These are phyloP conservation scores for Serendipita sp. DNA, from an alignment of 768 basidiomycete species.

Conservation along the genomic window DNA sequence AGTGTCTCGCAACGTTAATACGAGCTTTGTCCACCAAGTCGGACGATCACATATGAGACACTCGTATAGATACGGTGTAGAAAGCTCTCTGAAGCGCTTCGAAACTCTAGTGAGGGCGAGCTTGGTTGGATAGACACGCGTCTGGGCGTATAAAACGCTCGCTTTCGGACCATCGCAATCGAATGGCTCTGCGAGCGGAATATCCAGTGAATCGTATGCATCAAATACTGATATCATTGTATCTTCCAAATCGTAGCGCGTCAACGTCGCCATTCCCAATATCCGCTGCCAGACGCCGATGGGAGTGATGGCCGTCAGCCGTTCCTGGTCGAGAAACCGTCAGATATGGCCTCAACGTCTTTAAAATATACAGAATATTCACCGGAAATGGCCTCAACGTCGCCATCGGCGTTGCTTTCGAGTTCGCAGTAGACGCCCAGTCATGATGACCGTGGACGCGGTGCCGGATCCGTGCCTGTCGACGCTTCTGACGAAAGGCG, in stretches of 20 bases:
- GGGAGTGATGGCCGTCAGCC: background rate
- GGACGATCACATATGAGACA: conserved; percentile 3
- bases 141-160: conserved; percentile 3
- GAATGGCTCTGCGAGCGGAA: background rate
- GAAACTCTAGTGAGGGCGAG: background rate
- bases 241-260: background rate
- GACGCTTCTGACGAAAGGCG: background rate
- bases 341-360: background rate
- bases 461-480: background rate
- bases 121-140: conserved; percentile 1
- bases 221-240: conserved; percentile 2
- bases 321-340: background rate
- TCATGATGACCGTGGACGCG: background rate
- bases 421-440: background rate
- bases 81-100: background rate
- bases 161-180: conserved; percentile 5
- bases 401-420: background rate
- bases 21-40: conserved; percentile 2
- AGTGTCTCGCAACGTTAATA: background rate
- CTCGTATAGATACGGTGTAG: conserved; percentile 1
- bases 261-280: background rate
- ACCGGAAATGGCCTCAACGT: background rate
- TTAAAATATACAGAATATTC: background rate
- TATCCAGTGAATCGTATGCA: background rate
- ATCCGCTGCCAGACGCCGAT: background rate